Base-by-base conservation (phyloP, 257 asterid genomes). In the Jasminum sambac region DNA sequence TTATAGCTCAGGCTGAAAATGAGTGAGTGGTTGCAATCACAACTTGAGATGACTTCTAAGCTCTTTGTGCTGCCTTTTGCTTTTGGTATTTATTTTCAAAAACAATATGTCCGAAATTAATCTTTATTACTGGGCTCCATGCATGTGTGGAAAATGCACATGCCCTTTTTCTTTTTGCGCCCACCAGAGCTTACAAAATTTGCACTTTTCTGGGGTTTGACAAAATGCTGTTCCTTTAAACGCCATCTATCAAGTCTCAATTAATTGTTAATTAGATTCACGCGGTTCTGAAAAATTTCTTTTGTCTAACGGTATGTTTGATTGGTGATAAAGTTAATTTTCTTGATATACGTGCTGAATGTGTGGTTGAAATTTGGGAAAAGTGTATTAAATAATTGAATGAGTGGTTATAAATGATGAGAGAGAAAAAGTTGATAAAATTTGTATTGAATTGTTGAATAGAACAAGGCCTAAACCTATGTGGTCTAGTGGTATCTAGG, bases 11-110 rank as follows among this genome's bases (percentile, higher is more conserved):
- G 80, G 79, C 50, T 68, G 71, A 38, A 64, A 70, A 74, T 63
- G 70, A 69, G 63, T 72, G 24, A 61, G 17, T 50, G 1, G 79
- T 75, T 81, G 11, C 40, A 60, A 40, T 78, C 79, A 57, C 23
- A 30, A 38, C 69, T 19, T 37, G 57, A 26, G 72, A 80, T 76
- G 30, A 67, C 42, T 70, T 79, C 4, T 88, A 75, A 73, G 72
- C 74, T 11, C 68, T 67, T 84, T 66, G 38, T 82, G 88, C 87
- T 80, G 88, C 64, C 84, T 74, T 68, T 55, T 68, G 42, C 84
- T 80, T 77, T 84, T 60, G 2, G 76, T 48, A 79, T 77, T 84
- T 23, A 77, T 66, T 76, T 72, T 19, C 0, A 13, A 13, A 78
- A 66, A 11, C 7, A 24, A 41, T 46, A 72, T 44, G 52, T 21